Base-by-base conservation (phyloP, 2,329 filamentous ascomycete species). In the Venturiaceae sp. region DNA sequence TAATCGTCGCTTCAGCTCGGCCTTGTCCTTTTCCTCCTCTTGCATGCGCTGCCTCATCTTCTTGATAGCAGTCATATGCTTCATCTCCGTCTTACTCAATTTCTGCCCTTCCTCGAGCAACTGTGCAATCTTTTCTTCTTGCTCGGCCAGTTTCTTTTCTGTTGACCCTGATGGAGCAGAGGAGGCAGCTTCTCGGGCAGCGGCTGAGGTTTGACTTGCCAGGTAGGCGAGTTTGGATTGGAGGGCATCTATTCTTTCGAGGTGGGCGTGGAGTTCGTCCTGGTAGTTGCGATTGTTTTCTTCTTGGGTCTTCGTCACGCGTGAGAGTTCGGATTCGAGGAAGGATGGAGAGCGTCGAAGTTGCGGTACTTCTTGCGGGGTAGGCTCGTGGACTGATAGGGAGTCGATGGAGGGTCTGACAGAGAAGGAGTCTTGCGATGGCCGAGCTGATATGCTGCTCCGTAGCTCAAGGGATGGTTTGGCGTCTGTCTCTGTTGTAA, bases 31-130 rank as follows among this genome's bases (percentile, higher is more conserved):
- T 30, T 77, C 77, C 52, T 76, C 77, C 53, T 83, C 80, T 11
- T 69, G 63, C 14, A 76, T 66, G 63, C 82, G 80, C 53, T 75
- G 69, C 14, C 81, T 77, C 60, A 97, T 74, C 67, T 90, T 92
- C 71, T 94, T 95, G 66, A 97, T 88, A 3, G 86, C 85, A 5
- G 83, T 83, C 61, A 92, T 80, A 63, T 95, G 86, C 67, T 91
- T 90, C 71, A 96, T 83, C 69, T 99, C 94, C 0, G 83, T 88
- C 65, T 87, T 88, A 1, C 90, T 92, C 8, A 97, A 79, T 64
- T 87, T 91, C 65, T 94, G 88, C 0, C 95, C 94, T 74, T 99
- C 94, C 65, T 95, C 87, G 79, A 99, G 88, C 13, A 99, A 76
- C 52, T 92, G 76, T 2, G 92, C 90, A 66, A 97, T 95, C 69